Evolutionary conservation across 2,329 filamentous ascomycete genomes (phyloP).

Genomic region (Penicillium psychrosexuale): DNA sequence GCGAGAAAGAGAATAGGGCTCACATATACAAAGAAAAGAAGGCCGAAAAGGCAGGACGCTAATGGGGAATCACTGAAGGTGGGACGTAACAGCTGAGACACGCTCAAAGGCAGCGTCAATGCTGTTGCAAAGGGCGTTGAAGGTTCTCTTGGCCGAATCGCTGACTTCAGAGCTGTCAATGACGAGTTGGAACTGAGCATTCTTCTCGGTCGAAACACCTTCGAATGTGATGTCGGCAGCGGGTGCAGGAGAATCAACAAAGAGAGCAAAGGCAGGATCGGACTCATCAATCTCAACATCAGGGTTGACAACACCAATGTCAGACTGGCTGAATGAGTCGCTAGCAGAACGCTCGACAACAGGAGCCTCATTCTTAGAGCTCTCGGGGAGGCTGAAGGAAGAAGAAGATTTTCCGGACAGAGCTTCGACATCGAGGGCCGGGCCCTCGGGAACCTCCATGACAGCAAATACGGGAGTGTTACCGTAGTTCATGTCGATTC

Average conservation of each 20-base stretch:
- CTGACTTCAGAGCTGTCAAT: conserved; percentile 42
- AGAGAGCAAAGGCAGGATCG: conserved; percentile 47
- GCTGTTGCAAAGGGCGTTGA: conserved; percentile 39
- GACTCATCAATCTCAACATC: conserved; percentile 56
- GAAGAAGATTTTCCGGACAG: conserved; percentile 70
- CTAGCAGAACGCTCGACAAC: conserved; percentile 42
- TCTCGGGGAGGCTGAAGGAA: conserved; percentile 47
- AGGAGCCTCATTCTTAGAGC: conserved; percentile 51
- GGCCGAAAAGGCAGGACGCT: conserved; percentile 20
- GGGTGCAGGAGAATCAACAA: conserved; percentile 50
- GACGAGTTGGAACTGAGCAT: conserved; percentile 62
- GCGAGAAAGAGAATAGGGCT: conserved; percentile 8
- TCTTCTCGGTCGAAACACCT: conserved; percentile 62
- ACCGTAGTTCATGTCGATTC: conserved; percentile 45
- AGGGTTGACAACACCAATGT: conserved; percentile 24
- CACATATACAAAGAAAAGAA: conserved; percentile 23
- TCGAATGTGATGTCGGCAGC: conserved; percentile 42
- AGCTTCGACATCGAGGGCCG: conserved; percentile 56
- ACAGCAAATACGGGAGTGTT: conserved; percentile 61
- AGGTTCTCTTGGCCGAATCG: conserved; percentile 29
- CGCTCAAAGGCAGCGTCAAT: conserved; percentile 45
- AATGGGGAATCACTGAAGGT: conserved; percentile 39
- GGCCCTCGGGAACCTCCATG: conserved; percentile 65
- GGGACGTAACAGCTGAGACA: conserved; percentile 39
- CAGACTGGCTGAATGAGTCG: conserved; percentile 13